Base-by-base conservation (phyloP, 768 basidiomycete genomes). In the Sarcodon aspratus region DNA sequence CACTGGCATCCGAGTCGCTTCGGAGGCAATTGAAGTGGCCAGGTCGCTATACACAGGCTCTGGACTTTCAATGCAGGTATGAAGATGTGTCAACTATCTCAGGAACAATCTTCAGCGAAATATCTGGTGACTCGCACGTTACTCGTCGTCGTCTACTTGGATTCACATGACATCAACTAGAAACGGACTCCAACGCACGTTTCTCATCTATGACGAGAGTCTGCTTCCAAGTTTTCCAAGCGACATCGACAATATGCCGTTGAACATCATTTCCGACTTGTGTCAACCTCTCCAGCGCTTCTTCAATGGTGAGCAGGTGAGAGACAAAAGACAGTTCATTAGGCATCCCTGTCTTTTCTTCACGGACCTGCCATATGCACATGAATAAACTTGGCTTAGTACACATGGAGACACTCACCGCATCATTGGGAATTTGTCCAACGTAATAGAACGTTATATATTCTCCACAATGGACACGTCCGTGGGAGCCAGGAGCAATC, bases 361-460 rank as follows among this genome's bases (percentile, higher is more conserved):
- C 67, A 11, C 63, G 66, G 6, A 71, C 66, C 78, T 80, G 36
- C 9, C 27, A 33, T 11, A 34, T 45, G 4, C 11, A 10, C 34
- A 31, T 35, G 7, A 33, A 27, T 17, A 27, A 27, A 11, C 17
- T 9, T 9, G 31, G 33, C n/a, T 18, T n/a, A 31, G 45, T 6
- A 32, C 8, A 17, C 8, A 17, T 10, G 12, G 34, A 36, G n/a
- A 10, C 5, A 66, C 74, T 27, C 54, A 81, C 77, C 36, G 78
- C 77, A 51, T 76, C 69, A 6, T 62, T 69, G 0, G 67, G 52
- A 35, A 82, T 79, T 56, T 71, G 63, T 6, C 74, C 77, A n/a
- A 71, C 68, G 53, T 70, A 80, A 74, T 74, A 82, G 43, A 69
- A 71, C 8, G 67, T 70, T 27, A 79, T 52, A 56, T 82, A 82